A percentile compares a stretch with the other conserved stretches of the same genome.
Evolutionary conservation across 2,329 filamentous ascomycete species (phyloP).

Genomic region (Botrytis elliptica): DNA sequence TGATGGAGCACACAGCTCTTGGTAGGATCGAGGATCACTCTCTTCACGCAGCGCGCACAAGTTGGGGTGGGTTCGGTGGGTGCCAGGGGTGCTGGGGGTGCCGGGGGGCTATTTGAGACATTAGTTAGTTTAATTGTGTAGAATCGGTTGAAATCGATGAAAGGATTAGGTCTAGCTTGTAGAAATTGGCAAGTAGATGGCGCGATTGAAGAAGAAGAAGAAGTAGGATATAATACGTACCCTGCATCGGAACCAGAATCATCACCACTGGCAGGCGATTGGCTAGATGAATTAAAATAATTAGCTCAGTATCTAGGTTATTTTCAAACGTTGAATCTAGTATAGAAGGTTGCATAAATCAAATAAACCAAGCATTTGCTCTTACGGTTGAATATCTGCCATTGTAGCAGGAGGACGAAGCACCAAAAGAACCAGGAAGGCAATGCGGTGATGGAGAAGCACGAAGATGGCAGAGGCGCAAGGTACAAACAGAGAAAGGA

Average conservation of each 20-base stretch:
- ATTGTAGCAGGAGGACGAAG: background rate
- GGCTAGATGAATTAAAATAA: background rate
- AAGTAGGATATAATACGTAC: background rate
- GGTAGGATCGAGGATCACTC: background rate
- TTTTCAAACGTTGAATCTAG: background rate
- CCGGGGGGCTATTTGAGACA: background rate
- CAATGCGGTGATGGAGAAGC: background rate
- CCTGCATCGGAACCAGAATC: too few species aligned
- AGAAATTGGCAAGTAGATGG: background rate
- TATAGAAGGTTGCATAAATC: background rate
- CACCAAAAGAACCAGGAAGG: background rate
- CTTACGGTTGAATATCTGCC: slow-evolving; percentile 3
- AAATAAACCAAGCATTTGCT: background rate
- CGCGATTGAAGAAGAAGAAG: background rate
- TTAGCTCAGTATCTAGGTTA: background rate
- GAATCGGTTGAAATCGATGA: background rate
- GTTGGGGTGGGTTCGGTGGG: background rate
- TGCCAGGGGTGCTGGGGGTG: background rate
- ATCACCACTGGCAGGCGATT: background rate
- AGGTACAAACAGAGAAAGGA: background rate
- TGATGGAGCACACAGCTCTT: background rate
- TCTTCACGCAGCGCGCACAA: background rate
- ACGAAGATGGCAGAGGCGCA: background rate
- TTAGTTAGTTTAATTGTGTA: background rate
- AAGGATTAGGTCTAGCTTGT: background rate